Base-by-base conservation (phyloP, 768 basidiomycete genomes). In the Russula sp. region DNA sequence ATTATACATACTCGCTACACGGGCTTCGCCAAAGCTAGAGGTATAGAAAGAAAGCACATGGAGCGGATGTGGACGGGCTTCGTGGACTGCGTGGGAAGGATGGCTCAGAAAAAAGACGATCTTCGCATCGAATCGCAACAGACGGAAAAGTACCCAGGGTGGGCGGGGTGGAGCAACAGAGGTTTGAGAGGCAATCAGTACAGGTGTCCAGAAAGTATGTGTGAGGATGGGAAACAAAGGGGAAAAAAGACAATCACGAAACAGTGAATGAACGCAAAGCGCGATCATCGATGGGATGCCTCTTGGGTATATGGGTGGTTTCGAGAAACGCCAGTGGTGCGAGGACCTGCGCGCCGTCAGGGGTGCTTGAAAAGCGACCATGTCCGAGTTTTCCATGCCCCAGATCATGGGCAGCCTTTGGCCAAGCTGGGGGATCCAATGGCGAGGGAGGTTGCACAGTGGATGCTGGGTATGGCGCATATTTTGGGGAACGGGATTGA, bases 281-380 rank as follows among this genome's bases (percentile, higher is more conserved):
- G 69, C 82, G 79, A 71, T 88, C 86, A 69, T 90, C 88, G 56
- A 86, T 70, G 3, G 85, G 84, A 69, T 89, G 87, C 50, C 88
- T 81, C 56, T 81, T 79, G 18, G 79, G 80, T 16, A 83, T 84
- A 18, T 85, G 78, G 13, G 81, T 77, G 29, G 76, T 81, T 70
- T 81, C 78, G 20, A 87, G 77, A 69, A 86, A 87, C 35, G 81
- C 76, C 16, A 89, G 73, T 22, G 87, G 87, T 2, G 86, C 85
- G 34, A 88, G 80, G 10, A 56, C 69, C 47, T 65, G 66, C 42
- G 35, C 41, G 36, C 50, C 66, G 39, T 59, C 69, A n/a, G 60
- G 63, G 5, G n/a, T 64, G 49, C 41, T 53, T 39, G 25, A 43
- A 20, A 61, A 58, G 18, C 61, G 67, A 66, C 62, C 61, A 58